Evolutionary conservation across 352 stramenopile genomes (phyloP), one percentile per base, ranked within the genome.

Genomic region (Peronospora destructor): DNA sequence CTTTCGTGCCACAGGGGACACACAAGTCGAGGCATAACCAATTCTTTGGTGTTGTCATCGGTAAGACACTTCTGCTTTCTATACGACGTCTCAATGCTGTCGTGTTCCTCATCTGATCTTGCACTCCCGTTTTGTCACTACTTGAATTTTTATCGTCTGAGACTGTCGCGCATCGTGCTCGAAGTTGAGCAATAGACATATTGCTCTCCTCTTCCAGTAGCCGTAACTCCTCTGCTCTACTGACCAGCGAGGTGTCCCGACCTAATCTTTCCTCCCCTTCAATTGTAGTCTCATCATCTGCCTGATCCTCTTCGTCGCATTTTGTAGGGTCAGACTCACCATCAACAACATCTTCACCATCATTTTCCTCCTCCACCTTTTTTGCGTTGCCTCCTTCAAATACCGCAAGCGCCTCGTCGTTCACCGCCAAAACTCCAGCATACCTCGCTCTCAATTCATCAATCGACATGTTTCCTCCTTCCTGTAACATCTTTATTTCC

Each of bases 241-340:
- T 66, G 12, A 67, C 59, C n/a, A 48, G 56, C 2, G 63, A 71
- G 32, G 64, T 35, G 13, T 77, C 61, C 5, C 63, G 59, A 14
- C 62, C 35, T 10, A 49, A 32, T 21, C 29, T 46, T 55, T 98
- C 91, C 30, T 97, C 86, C 30, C 73, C 80, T 43, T 88, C 81
- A 3, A 98, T 85, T 0, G 94, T 97, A 6, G 68, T 89, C 45
- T 98, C 92, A 47, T 98, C 75, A 35, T 97, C 90, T 11, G 49
- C 49, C 25, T 84, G 66, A 0, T 75, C 67, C 3, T 57, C 59
- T 28, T 77, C 66, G n/a, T 67, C 53, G 0, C 54, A 35, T 25
- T 34, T 44, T 10, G 53, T 55, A 4, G 28, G 41, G 11, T 56
- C 32, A 36, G 68, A 71, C 0, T 69, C 59, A 23, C 8, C 47